phyloP scores from a whole-genome alignment of 352 stramenopile genomes.

The Globisporangium spinosum region DNA sequence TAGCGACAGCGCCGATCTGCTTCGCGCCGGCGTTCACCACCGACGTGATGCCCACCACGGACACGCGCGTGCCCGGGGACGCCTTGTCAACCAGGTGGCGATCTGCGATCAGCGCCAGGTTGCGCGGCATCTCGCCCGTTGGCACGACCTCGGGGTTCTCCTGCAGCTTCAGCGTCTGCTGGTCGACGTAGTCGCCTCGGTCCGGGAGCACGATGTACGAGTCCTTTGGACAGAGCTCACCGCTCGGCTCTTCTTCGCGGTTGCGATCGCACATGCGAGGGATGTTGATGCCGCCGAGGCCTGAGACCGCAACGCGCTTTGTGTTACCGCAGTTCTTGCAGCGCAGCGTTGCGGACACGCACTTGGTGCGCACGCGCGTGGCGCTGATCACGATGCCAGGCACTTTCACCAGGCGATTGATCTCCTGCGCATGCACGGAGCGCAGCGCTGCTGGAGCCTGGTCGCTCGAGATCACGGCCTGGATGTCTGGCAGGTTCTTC shows the following conservation, averaged over 20 bases:
- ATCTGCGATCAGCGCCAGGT: constrained; percentile 93
- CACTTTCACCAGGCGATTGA: constrained; percentile 89
- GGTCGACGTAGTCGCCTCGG: constrained; percentile 93
- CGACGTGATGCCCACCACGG: constrained; percentile 94
- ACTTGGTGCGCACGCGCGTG: constrained; percentile 91
- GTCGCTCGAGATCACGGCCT: constrained; percentile 81
- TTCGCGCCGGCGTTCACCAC: constrained; percentile 86
- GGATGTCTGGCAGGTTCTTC: constrained; percentile 63
- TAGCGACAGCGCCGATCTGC: constrained; percentile 77
- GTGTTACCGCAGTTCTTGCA: constrained; percentile 87
- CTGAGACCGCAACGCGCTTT: constrained; percentile 60
- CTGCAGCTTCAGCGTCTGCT: constrained; percentile 98
- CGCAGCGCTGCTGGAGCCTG: constrained; percentile 67
- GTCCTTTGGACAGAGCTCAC: constrained; percentile 74
- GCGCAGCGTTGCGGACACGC: constrained; percentile 85
- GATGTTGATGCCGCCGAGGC: constrained; percentile 74
- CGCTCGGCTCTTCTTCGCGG: constrained; percentile 38
- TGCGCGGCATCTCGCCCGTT: constrained; percentile 98
- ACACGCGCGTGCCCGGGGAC: constrained; percentile 94
- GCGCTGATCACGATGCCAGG: constrained; percentile 97
- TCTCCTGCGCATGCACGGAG: constrained; percentile 85
- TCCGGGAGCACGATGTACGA: constrained; percentile 95
- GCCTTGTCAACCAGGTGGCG: constrained; percentile 94
- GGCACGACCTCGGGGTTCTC: constrained; percentile 95
- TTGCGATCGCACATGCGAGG: constrained; percentile 84